Conservation (phyloP, 1,284 basidiomycete genomes). For the Cryptococcus sp. region DNA sequence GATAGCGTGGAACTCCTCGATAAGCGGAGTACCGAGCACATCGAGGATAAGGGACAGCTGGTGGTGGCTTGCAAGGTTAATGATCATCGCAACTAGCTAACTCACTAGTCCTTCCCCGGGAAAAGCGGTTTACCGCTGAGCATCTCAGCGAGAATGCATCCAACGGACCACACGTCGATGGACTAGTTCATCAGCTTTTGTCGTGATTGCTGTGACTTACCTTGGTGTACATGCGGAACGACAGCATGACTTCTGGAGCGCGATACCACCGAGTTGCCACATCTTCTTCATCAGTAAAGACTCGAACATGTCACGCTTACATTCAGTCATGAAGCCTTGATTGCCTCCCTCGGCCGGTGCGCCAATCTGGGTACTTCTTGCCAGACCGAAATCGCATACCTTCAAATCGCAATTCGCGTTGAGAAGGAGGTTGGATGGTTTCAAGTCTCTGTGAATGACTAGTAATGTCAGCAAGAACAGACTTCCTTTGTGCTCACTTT, state of each 20-base stretch:
- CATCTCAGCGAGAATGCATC: slow-evolving; percentile 97
- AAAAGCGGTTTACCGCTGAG: slow-evolving; percentile 89
- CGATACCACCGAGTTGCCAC: slow-evolving; percentile 89
- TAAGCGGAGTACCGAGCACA: slow-evolving; percentile 85
- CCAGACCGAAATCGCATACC: slow-evolving; percentile 90
- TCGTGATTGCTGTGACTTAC: slow-evolving; percentile 52
- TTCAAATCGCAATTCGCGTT: slow-evolving; percentile 97
- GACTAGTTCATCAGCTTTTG: slow-evolving; percentile 57
- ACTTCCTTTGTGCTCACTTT: slow-evolving; percentile 52
- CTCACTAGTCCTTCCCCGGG: slow-evolving; percentile 85
- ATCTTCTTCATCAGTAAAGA: slow-evolving; percentile 57
- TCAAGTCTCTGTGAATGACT: slow-evolving; percentile 93
- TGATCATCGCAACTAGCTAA: neutral
- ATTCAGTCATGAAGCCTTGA: slow-evolving; percentile 79
- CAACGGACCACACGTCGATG: slow-evolving; percentile 93
- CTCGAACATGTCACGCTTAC: slow-evolving; percentile 19
- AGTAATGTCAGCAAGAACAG: slow-evolving; percentile 5
- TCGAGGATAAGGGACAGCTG: slow-evolving; percentile 88
- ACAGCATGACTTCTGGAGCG: slow-evolving; percentile 94
- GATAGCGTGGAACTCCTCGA: slow-evolving; percentile 90
- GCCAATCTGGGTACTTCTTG: slow-evolving; percentile 80
- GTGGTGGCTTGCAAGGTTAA: slow-evolving; percentile 62
- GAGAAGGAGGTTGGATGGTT: slow-evolving; percentile 91
- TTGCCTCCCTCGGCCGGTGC: slow-evolving; percentile 75
- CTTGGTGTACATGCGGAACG: slow-evolving; percentile 94